phyloP scores from a whole-genome alignment of 345 rosid species.

The Eucalyptus cloeziana region DNA sequence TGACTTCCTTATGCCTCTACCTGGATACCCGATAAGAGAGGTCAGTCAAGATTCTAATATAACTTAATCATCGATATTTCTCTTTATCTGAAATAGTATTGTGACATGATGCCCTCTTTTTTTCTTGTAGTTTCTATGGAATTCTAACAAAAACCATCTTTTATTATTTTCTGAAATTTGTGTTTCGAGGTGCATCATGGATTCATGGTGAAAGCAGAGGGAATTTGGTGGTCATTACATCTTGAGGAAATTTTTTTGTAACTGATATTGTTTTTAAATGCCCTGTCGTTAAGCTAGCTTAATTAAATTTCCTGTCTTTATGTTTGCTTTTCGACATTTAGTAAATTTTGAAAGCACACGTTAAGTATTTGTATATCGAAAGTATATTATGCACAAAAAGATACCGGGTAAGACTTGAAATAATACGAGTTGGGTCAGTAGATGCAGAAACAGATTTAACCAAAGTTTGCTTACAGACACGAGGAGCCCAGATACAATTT shows the following conservation, averaged over 20 bases:
- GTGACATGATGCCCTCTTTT: neutral
- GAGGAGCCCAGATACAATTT: neutral
- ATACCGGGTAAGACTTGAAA: neutral
- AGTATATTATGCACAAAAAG: neutral
- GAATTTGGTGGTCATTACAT: neutral
- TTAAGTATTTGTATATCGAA: neutral
- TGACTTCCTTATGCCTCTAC: constrained; percentile 80
- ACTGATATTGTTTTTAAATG: neutral
- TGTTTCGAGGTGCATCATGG: neutral
- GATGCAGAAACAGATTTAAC: neutral
- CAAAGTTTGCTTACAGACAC: neutral
- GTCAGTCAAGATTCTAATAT: constrained; percentile 4
- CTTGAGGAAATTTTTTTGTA: neutral
- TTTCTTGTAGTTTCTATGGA: neutral
- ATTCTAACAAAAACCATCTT: neutral
- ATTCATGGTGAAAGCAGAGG: neutral
- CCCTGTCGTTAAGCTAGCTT: neutral
- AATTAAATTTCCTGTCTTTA: neutral
- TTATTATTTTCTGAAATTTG: neutral
- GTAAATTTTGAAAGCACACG: neutral
- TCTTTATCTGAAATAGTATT: neutral
- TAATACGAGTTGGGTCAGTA: neutral
- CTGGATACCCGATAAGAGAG: constrained; percentile 91
- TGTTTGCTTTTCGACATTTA: neutral
- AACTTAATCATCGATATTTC: neutral